phyloP scores from a whole-genome alignment of 805 yeast species.

The Kuraishia hungarica region DNA sequence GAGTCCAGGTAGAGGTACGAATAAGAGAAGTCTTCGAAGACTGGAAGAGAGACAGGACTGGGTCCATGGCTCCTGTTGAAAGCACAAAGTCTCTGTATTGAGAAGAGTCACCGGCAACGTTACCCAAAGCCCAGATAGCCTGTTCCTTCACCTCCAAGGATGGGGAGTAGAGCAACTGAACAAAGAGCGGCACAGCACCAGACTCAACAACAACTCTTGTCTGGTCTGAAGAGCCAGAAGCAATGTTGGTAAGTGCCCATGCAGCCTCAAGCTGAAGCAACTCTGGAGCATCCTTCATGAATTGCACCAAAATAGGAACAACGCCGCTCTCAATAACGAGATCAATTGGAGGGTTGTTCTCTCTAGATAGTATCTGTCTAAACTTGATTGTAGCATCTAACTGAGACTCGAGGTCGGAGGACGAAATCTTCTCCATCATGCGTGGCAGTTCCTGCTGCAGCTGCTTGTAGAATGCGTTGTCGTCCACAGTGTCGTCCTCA shows the following conservation, averaged over 20 bases:
- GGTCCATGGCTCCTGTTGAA: conserved; percentile 79
- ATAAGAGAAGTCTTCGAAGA: conserved; percentile 81
- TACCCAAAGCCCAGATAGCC: conserved; percentile 99
- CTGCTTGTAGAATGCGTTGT: conserved; percentile 32
- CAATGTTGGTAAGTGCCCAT: conserved; percentile 98
- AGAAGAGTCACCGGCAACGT: conserved; percentile 96
- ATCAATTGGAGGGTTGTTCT: conserved; percentile 94
- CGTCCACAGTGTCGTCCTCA: conserved; percentile 45
- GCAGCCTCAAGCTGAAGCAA: conserved; percentile 96
- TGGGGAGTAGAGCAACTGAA: conserved; percentile 67
- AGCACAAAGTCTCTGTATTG: conserved; percentile 85
- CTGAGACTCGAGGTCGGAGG: conserved; percentile 71
- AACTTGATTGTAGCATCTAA: conserved; percentile 86
- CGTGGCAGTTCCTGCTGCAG: conserved; percentile 66
- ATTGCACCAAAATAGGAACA: conserved; percentile 82
- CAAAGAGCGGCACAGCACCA: conserved; percentile 90
- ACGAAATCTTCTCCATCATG: conserved; percentile 74
- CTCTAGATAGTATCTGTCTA: conserved; percentile 88
- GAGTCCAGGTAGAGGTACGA: conserved; percentile 97
- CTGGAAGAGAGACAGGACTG: conserved; percentile 71
- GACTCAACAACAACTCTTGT: conserved; percentile 86
- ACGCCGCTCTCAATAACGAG: conserved; percentile 89
- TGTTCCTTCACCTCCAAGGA: conserved; percentile 94
- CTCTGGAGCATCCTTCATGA: conserved; percentile 75
- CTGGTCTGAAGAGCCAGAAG: conserved; percentile 87